Evolutionary conservation across 352 stramenopile genomes (phyloP).

Genomic region (Phytophthora pinifolia): DNA sequence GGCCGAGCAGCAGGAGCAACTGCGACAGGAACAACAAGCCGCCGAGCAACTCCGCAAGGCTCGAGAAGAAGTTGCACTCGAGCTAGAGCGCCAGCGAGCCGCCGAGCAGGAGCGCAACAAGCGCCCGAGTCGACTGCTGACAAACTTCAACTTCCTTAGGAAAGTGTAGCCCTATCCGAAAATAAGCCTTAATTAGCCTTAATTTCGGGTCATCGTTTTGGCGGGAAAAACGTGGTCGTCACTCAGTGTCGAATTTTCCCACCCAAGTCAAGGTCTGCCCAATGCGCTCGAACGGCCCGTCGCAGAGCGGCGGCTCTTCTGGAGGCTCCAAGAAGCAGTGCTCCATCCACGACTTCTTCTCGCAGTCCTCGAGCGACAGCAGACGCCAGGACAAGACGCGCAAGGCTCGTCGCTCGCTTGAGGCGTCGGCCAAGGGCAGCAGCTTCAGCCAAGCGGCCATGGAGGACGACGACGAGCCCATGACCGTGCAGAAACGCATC

Average conservation of each 20-base stretch:
- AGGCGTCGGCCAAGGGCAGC: constrained; percentile 33
- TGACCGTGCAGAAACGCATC: constrained; percentile 68
- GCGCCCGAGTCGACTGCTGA: constrained; percentile 13
- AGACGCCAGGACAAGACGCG: constrained; percentile 27
- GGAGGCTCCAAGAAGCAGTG: constrained; percentile 72
- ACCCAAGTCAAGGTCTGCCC: too few relatives aligned
- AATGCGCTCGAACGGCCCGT: constrained; percentile 6
- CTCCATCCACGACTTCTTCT: constrained; percentile 87
- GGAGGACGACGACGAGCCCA: constrained; percentile 37
- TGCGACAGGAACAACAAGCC: constrained; percentile 24
- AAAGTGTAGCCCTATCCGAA: constrained; percentile 1
- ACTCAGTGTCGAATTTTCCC: too few relatives aligned
- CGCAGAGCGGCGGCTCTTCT: constrained; percentile 12
- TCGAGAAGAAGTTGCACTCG: constrained; percentile 3
- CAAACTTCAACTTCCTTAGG: constrained; percentile 20
- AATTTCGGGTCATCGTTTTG: background rate
- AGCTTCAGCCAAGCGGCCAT: constrained; percentile 15
- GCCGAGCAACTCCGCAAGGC: constrained; percentile 4
- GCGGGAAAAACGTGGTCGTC: too few relatives aligned
- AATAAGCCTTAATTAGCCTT: too few relatives aligned
- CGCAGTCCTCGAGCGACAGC: constrained; percentile 32
- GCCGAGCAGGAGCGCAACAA: constrained; percentile 21
- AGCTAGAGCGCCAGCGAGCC: constrained; percentile 11
- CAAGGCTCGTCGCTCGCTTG: constrained; percentile 38
- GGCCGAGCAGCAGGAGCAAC: constrained; percentile 39